Conservation (phyloP, 306 rosid species). For the Purshia tridentata region DNA sequence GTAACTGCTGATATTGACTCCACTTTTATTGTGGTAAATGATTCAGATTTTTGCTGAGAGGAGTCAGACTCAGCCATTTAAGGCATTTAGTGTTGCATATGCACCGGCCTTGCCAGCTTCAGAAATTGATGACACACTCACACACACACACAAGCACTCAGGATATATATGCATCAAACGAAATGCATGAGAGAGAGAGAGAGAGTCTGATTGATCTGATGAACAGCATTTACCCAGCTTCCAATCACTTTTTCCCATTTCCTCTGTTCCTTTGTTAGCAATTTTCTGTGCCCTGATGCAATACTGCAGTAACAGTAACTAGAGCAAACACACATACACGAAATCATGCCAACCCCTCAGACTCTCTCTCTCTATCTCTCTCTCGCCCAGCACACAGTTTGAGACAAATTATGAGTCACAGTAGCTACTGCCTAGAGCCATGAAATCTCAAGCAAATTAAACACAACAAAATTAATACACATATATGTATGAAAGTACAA, state of each 20-base stretch:
- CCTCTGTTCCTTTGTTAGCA: neutral
- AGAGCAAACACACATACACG: constrained; percentile 2
- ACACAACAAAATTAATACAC: neutral
- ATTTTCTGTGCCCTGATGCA: neutral
- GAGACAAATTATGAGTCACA: neutral
- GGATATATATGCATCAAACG: neutral
- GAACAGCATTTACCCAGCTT: neutral
- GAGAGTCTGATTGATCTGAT: neutral
- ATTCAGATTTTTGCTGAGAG: constrained; percentile 29
- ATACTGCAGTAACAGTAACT: neutral
- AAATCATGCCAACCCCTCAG: neutral
- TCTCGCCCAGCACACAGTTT: neutral
- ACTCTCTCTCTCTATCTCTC: neutral
- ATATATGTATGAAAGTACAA: no score
- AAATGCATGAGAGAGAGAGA: constrained; percentile 9
- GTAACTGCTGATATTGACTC: constrained; percentile 50
- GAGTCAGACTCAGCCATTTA: constrained; percentile 27
- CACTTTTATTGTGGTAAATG: constrained; percentile 41
- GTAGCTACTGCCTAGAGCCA: neutral
- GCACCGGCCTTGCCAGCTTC: constrained; percentile 22
- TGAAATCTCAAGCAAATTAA: neutral
- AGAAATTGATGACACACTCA: constrained; percentile 35
- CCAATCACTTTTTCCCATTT: neutral
- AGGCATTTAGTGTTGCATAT: constrained; percentile 43
- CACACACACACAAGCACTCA: no score